Evolutionary conservation across 2,329 filamentous ascomycete species (phyloP).

Genomic region (Diaporthe eres): DNA sequence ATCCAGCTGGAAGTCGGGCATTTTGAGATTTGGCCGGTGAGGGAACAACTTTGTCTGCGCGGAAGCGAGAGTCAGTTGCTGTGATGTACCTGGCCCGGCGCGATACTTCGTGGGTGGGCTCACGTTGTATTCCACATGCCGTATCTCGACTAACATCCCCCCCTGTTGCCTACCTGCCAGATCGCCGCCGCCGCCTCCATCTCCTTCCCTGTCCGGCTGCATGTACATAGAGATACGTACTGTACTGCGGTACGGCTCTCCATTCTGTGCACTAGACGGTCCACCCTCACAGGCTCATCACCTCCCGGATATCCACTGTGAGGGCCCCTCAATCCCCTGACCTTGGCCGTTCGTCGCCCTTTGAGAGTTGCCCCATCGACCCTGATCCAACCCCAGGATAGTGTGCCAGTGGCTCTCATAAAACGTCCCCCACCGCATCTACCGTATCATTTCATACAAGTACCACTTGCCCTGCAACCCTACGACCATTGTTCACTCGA

Average conservation of each 20-base stretch:
- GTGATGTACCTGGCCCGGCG: constrained; percentile 38
- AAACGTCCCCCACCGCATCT: constrained; percentile 65
- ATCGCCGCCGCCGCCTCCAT: constrained; percentile 55
- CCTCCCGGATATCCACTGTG: constrained; percentile 41
- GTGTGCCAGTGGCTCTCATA: constrained; percentile 62
- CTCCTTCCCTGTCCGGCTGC: constrained; percentile 66
- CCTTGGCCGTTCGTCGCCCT: constrained; percentile 47
- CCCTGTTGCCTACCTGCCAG: constrained; percentile 50
- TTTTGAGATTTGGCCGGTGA: constrained; percentile 20
- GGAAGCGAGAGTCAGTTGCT: constrained; percentile 31
- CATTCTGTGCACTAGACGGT: constrained; percentile 51
- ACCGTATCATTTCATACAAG: constrained; percentile 64
- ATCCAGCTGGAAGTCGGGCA: constrained; percentile 8
- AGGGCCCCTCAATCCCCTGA: constrained; percentile 43
- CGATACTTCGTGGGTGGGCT: constrained; percentile 37
- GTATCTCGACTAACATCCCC: constrained; percentile 39
- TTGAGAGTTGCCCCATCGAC: constrained; percentile 40
- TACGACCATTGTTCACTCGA: constrained; percentile 48
- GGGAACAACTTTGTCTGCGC: constrained; percentile 16
- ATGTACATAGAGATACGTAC: constrained; percentile 50
- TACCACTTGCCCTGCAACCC: constrained; percentile 61
- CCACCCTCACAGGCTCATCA: constrained; percentile 42
- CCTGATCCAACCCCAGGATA: constrained; percentile 60
- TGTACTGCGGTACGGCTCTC: constrained; percentile 49
- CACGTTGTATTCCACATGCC: constrained; percentile 42